phyloP scores from a whole-genome alignment of 2,329 filamentous ascomycete species.

The Ascosphaera pollenicola region DNA sequence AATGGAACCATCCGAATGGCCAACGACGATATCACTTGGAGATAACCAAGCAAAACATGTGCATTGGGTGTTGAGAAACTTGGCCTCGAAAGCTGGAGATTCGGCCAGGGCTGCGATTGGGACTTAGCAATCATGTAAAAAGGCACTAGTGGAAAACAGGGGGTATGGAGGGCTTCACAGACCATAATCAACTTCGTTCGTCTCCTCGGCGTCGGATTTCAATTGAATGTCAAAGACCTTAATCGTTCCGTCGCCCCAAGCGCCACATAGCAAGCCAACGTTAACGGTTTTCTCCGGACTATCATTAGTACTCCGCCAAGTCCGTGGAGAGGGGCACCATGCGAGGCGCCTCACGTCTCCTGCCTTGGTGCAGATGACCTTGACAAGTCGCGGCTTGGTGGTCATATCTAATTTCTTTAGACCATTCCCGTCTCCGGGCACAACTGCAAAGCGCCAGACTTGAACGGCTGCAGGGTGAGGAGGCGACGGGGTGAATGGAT shows the following conservation, averaged over 20 bases:
- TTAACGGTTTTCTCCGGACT: conserved; percentile 11
- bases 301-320: conserved; percentile 10
- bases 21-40: conserved; percentile 29
- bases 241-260: conserved; percentile 36
- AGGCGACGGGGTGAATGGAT: conserved; percentile 28
- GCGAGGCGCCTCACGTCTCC: conserved; percentile 31
- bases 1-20: conserved; percentile 33
- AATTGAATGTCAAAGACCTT: conserved; percentile 31
- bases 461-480: conserved; percentile 30
- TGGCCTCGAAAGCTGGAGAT: conserved; percentile 27
- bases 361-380: conserved; percentile 34
- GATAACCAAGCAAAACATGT: conserved; percentile 36
- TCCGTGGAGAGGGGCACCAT: conserved; percentile 30
- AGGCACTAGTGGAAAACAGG: background rate
- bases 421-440: conserved; percentile 7
- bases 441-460: conserved; percentile 33
- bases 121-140: conserved; percentile 2
- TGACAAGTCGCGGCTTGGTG: conserved; percentile 22
- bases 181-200: conserved; percentile 9
- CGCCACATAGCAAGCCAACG: conserved; percentile 31
- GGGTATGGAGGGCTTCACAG: background rate
- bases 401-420: conserved; percentile 22
- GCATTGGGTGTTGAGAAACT: conserved; percentile 29
- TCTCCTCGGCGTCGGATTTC: conserved; percentile 8
- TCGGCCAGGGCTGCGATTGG: conserved; percentile 18